Percentiles rank a stretch among this genome's conserved stretches.
Conservation (phyloP, 2,329 filamentous ascomycete genomes). For the Claviceps purpurea region DNA sequence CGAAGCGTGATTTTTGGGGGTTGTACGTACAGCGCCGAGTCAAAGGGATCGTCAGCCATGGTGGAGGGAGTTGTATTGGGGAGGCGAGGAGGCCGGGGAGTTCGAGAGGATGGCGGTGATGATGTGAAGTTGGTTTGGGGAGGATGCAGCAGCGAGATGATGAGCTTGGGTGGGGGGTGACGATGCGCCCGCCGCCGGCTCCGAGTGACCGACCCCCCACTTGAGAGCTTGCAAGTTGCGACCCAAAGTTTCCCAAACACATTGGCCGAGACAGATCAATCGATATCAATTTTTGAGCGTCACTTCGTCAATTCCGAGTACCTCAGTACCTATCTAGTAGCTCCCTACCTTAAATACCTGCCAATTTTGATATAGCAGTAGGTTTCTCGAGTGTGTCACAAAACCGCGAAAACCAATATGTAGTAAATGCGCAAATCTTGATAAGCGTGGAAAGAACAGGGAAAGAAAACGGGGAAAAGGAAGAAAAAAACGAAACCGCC, state of each 20-base stretch:
- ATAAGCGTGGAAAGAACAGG: not conserved
- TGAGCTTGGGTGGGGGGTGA: not conserved
- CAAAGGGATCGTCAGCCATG: slow-evolving; percentile 52
- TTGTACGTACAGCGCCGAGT: slow-evolving; percentile 56
- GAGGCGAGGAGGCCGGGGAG: no score
- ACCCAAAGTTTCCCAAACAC: no score
- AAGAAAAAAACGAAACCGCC: not conserved
- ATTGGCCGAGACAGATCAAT: no score
- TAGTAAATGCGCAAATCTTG: no score
- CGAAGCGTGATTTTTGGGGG: not conserved
- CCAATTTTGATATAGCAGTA: no score
- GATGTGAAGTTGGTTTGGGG: not conserved
- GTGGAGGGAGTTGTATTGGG: slow-evolving; percentile 3
- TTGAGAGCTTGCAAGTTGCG: not conserved
- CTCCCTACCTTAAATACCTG: no score
- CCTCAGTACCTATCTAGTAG: no score
- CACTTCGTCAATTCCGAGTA: no score
- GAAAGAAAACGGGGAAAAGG: not conserved
- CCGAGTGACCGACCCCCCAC: not conserved
- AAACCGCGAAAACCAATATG: no score
- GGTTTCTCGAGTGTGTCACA: no score
- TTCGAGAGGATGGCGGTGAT: not conserved
- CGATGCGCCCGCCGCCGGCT: not conserved
- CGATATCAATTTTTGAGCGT: no score
- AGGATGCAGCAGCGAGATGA: not conserved